Evolutionary conservation across 805 yeast genomes (phyloP), one percentile per base, ranked within the genome.

Genomic region (Kurtzmaniella fragi): DNA sequence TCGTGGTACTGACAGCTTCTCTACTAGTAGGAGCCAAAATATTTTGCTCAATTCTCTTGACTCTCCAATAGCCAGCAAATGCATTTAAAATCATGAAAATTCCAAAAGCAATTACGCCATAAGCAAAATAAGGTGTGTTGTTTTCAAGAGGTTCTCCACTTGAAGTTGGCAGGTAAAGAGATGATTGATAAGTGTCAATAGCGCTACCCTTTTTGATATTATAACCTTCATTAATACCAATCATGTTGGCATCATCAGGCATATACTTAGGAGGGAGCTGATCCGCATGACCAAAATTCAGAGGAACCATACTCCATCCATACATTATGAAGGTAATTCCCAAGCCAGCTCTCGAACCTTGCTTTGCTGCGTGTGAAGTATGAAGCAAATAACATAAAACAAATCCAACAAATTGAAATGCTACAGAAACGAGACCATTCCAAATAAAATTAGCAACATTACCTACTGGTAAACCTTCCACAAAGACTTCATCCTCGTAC

Each of bases 401-500:
- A 62, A 93, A 93, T 3, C 99, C 99, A 26, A 91, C 83, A 57
- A 85, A 86, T 61, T 91, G 96, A 69, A 93, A 93, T 31, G 95
- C 83, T n/a, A 87, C 74, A 17, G 95, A 80, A 2, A 93, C 95
- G 48, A 88, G 72, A 48, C 80, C 71, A 62, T 90, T 91, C 98
- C 99, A 91, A 4, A 86, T 62, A 52, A 90, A 82, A 54, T 86
- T 87, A 28, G 95, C 79, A n/a, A 85, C 58, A 53, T 84, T 84
- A 2, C 99, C 99, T 25, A 91, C 98, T 0, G 99, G 98, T 48
- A 93, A 68, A 0, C 97, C 98, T 49, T 91, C 96, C 26, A 93
- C 88, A 61, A 87, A 87, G 14, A 93, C 82, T 59, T 91, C 98
- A 55, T 93, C 97, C 40, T 77, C 81, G 50, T 77, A 82, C 71